Base-by-base conservation (phyloP, 2,329 filamentous ascomycete genomes). In the Anisogramma anomala region DNA sequence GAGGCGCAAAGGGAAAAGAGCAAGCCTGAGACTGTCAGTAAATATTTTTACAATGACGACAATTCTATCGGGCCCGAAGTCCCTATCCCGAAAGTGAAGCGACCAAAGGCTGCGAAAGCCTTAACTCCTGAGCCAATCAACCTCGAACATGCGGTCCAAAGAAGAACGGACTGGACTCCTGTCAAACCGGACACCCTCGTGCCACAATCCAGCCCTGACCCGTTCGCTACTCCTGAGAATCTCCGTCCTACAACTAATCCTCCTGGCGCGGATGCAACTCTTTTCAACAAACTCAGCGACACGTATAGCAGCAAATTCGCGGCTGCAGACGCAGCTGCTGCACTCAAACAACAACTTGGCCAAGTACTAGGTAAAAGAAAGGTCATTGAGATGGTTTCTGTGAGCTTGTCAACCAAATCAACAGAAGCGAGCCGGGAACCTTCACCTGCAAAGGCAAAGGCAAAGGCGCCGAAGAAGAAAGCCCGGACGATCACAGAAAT, bases 401-500 rank as follows among this genome's bases (percentile, higher is more conserved):
- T 35, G 10, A 36, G 25, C 5, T 36, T 48, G 43, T 38, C 53
- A 3, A n/a, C 53, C 33, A 46, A 50, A 6, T 48, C 51, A 1
- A 47, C 42, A 10, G 46, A 54, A 32, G 56, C 10, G 14, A 9
- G 0, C 5, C 20, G 41, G 15, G 9, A 15, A 5, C n/a, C 52
- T 14, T 59, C 60, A 1, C 61, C 61, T 0, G 48, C 52, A 1
- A 75, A 73, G 53, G 55, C 60, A 17, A 81, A 73, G 53, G 55
- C 60, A 17, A 81, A 76, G 49, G 64, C 66, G 4, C 62, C 69
- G 3, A 78, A 75, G 58, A 86, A 83, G 60, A 88, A 82, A 57
- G 62, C 78, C 0, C 77, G 76, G 30, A 93, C 85, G 0, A 79
- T 94, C 42, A 94, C 86, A 0, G 83, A 77, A 30, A 63, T 84